Evolutionary conservation across 768 basidiomycete genomes (phyloP), one percentile per base, ranked within the genome.

Genomic region (Suillus placidus): DNA sequence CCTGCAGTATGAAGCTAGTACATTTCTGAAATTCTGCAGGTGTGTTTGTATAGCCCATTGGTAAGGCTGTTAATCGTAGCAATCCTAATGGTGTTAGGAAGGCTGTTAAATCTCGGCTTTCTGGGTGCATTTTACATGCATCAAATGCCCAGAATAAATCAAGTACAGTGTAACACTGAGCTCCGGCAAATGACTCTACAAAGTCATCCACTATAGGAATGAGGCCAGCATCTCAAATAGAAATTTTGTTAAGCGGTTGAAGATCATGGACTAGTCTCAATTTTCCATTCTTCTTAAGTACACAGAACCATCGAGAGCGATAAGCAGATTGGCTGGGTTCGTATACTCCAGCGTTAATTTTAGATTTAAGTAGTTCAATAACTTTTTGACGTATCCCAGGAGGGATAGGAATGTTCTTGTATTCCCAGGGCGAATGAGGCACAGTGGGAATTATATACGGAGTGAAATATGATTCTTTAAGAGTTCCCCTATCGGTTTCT

Each of bases 331-430:
- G 73, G 0, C 75, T 78, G 0, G 71, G 75, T 70, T 84, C 77
- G 61, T 81, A 83, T 0, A 82, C 77, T 3, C 83, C 80, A 0
- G 79, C 70, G 0, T 64, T 70, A n/a, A 82, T 74, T 65, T 83
- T 83, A 1, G 38, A 32, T 10, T 26, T 10, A 23, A 64, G 38
- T 6, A 43, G 61, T 42, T 64, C 54, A 13, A 62, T 37, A 0
- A 76, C 69, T 40, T 76, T 63, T 0, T 70, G 45, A 42, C 66
- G 68, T 10, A 75, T 72, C 1, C 73, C 73, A 16, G 73, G 73
- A 12, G 73, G 74, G 4, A 80, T 77, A 0, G 74, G 76, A 20
- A 74, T 75, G 23, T 78, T 75, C 7, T 66, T 61, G 1, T 70
- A 18, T 6, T 72, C 66, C 74, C 77, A 80, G 0, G 76, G 81